Conservation (phyloP, 352 stramenopile genomes). For the Hyaloperonospora arabidopsidis region DNA sequence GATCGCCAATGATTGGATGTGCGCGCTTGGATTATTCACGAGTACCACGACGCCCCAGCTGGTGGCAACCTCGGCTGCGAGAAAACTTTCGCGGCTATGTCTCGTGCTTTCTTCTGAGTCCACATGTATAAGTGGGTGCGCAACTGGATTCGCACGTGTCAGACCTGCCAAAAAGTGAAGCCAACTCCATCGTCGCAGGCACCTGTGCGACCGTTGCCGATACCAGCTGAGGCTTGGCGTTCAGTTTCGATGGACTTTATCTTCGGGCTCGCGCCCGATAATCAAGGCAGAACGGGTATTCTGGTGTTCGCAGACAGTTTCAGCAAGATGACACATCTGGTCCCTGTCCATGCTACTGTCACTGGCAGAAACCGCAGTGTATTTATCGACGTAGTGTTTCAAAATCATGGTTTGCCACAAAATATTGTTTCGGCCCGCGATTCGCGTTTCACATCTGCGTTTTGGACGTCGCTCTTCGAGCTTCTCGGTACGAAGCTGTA, state of each 20-base stretch:
- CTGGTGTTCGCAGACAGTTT: neutral
- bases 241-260: slow-evolving; percentile 6
- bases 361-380: neutral
- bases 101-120: no score
- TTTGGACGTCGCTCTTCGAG: slow-evolving; percentile 1
- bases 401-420: neutral
- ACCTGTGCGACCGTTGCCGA: no score
- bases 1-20: no score
- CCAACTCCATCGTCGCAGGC: no score
- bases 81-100: no score
- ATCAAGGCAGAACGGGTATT: neutral
- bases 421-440: neutral
- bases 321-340: slow-evolving; percentile 2
- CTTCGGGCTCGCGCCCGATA: slow-evolving; percentile 1
- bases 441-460: neutral
- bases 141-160: no score
- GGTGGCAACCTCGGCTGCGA: no score
- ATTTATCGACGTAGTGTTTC: neutral
- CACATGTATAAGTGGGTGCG: no score
- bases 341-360: neutral
- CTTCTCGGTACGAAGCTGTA: neutral
- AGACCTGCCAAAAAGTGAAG: no score
- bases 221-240: neutral
- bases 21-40: no score
- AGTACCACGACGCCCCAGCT: no score